Percentiles rank a stretch among this genome's conserved stretches.
These are phyloP conservation scores for Ambrosia hybrid DNA, from an alignment of 140 eudicot genomes.

Conservation along the genomic window DNA sequence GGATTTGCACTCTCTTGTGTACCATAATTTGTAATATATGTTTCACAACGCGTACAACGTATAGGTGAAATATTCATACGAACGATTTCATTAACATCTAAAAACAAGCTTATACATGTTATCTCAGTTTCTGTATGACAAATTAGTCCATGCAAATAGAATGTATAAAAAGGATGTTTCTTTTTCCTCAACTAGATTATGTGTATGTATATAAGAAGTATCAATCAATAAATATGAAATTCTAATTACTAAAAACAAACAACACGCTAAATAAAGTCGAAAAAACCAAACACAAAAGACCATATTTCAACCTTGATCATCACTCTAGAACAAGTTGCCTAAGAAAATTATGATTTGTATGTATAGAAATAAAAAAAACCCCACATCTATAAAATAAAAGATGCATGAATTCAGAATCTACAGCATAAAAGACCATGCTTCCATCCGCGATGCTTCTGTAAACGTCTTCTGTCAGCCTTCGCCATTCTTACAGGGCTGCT, in stretches of 20 bases:
- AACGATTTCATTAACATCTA: no score
- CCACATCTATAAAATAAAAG: conserved; percentile 1
- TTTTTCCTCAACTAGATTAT: not conserved
- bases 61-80: no score
- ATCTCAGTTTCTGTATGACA: not conserved
- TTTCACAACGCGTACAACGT: no score
- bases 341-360: conserved; percentile 15
- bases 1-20: no score
- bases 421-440: conserved; percentile 72
- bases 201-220: not conserved
- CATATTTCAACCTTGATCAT: conserved; percentile 27
- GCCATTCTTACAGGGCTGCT: conserved; percentile 92
- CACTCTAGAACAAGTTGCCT: conserved; percentile 24
- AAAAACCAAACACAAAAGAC: not conserved
- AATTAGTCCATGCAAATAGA: no score
- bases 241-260: not conserved
- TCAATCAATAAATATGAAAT: not conserved
- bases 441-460: conserved; percentile 75
- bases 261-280: conserved; percentile 10
- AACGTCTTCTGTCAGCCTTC: conserved; percentile 61
- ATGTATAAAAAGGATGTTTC: not conserved
- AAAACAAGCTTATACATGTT: no score
- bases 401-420: conserved; percentile 58
- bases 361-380: not conserved
- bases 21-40: no score